Percentiles rank a stretch among this genome's conserved stretches.
Conservation (phyloP, 2,329 filamentous ascomycete species). For the Penicillium sp. region DNA sequence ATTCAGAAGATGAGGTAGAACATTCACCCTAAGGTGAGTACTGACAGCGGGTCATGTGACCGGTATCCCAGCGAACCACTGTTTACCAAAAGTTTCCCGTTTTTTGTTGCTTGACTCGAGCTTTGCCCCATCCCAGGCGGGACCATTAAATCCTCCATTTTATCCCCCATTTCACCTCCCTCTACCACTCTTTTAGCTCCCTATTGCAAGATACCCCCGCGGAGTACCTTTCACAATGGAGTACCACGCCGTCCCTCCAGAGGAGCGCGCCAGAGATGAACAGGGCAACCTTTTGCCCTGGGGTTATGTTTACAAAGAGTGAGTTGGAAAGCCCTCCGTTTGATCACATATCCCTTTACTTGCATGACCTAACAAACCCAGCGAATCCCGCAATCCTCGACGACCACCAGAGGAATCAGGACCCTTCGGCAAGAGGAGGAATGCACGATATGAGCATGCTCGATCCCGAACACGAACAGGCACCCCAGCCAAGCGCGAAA, state of each 20-base stretch:
- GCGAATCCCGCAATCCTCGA: slow-evolving; percentile 51
- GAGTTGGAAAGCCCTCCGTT: slow-evolving; percentile 29
- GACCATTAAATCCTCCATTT: not conserved
- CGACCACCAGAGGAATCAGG: slow-evolving; percentile 61
- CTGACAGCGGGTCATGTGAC: slow-evolving; percentile 18
- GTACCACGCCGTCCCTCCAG: slow-evolving; percentile 64
- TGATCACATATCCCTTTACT: not conserved
- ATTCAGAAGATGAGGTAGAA: not conserved
- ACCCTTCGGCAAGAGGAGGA: slow-evolving; percentile 59
- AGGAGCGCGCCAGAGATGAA: slow-evolving; percentile 62
- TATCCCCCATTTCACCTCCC: not conserved
- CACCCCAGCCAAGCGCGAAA: slow-evolving; percentile 60
- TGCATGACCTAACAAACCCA: slow-evolving; percentile 17
- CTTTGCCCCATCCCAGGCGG: slow-evolving; percentile 3
- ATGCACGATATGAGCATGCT: slow-evolving; percentile 45
- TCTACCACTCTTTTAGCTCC: not conserved
- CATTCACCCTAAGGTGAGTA: not conserved
- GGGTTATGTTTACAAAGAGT: slow-evolving; percentile 64
- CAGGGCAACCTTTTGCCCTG: slow-evolving; percentile 63
- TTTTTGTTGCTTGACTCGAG: slow-evolving; percentile 7
- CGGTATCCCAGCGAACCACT: slow-evolving; percentile 25
- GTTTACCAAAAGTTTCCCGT: slow-evolving; percentile 22
- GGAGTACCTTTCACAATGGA: slow-evolving; percentile 52
- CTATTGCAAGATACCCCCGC: not conserved
- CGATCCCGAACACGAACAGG: slow-evolving; percentile 59